phyloP scores from a whole-genome alignment of 345 rosid genomes.

The Draba incana region DNA sequence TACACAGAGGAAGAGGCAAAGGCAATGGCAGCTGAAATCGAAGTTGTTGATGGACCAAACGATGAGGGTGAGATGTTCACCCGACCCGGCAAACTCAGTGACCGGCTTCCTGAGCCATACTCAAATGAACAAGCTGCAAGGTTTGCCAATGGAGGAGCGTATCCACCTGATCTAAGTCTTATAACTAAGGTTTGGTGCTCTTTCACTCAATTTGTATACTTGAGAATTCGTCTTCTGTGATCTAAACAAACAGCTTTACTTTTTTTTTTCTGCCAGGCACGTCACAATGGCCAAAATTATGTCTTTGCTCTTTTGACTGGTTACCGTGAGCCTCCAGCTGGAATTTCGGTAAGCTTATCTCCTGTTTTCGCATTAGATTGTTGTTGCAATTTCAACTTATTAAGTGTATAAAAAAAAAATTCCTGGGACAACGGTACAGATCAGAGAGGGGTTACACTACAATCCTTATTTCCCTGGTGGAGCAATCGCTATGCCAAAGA shows the following conservation, averaged over 20 bases:
- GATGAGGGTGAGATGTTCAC: constrained; percentile 98
- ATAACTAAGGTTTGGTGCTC: constrained; percentile 64
- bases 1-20: constrained; percentile 95
- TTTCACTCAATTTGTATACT: constrained; percentile 11
- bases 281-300: constrained; percentile 97
- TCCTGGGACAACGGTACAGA: constrained; percentile 46
- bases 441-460: constrained; percentile 90
- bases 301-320: constrained; percentile 95
- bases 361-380: not conserved
- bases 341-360: constrained; percentile 62
- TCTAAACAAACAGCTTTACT: constrained; percentile 12
- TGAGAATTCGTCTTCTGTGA: constrained; percentile 2
- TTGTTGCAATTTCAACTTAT: not conserved
- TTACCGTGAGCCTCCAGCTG: constrained; percentile 98
- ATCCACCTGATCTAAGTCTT: constrained; percentile 98
- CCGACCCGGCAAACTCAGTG: constrained; percentile 96
- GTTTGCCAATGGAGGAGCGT: constrained; percentile 99
- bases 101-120: constrained; percentile 90
- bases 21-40: constrained; percentile 99
- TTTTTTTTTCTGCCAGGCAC: constrained; percentile 67
- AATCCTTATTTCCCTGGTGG: constrained; percentile 99
- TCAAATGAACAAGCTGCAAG: constrained; percentile 92
- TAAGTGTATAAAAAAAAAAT: not conserved
- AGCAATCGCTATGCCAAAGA: constrained; percentile 99
- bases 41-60: constrained; percentile 95